phyloP scores from a whole-genome alignment of 148 eudicot genomes.

The Tetragonia tetragonoides region DNA sequence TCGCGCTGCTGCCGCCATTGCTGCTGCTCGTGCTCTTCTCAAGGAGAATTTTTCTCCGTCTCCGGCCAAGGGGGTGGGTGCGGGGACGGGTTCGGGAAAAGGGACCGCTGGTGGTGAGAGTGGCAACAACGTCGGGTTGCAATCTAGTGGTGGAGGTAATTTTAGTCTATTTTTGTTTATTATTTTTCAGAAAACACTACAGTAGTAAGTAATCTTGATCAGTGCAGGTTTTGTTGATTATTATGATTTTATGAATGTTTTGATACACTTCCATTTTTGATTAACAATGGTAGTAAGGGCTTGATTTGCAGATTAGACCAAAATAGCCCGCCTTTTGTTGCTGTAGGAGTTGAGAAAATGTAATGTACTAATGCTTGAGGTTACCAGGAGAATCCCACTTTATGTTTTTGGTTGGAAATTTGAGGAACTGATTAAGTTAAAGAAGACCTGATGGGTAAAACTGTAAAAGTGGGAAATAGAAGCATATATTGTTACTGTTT shows the following conservation, averaged over 20 bases:
- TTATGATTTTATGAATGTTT: background rate
- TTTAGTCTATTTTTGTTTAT: background rate
- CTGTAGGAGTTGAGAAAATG: too few species aligned
- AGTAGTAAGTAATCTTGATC: too few species aligned
- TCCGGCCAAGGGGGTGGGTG: background rate
- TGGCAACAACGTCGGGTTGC: background rate
- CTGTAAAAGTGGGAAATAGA: background rate
- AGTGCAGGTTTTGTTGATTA: background rate
- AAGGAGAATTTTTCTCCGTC: slow-evolving; percentile 27
- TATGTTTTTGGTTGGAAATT: background rate
- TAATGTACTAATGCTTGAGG: background rate
- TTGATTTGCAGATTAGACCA: too few species aligned
- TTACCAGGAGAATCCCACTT: background rate
- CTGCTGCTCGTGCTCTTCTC: slow-evolving; percentile 68
- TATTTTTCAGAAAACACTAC: background rate
- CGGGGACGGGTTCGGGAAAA: too few species aligned
- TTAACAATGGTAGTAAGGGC: too few species aligned
- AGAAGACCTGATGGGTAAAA: background rate
- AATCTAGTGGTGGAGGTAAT: slow-evolving; percentile 1
- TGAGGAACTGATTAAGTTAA: background rate
- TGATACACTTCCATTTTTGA: too few species aligned
- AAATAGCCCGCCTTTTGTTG: too few species aligned
- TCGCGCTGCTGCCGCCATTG: slow-evolving; percentile 88
- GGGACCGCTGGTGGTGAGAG: background rate
- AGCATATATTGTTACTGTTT: background rate